These are phyloP conservation scores for Chlorella variabilis DNA, from an alignment of 163 green algal genomes.

Conservation along the genomic window DNA sequence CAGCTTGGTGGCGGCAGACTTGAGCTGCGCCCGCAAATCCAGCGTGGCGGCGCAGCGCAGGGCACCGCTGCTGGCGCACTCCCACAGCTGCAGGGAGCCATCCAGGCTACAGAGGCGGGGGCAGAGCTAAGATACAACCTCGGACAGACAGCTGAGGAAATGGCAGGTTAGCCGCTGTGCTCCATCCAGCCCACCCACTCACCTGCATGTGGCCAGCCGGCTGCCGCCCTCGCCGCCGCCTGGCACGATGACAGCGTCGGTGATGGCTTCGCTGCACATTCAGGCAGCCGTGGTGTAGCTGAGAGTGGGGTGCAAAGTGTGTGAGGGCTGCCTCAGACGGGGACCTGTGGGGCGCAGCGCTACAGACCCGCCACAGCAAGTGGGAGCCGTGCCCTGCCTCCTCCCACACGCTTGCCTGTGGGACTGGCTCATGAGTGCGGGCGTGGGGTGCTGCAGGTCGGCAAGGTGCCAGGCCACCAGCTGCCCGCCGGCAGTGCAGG, in stretches of 20 bases:
- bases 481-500: neutral
- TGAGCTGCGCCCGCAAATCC: neutral
- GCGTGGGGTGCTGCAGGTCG: neutral
- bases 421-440: neutral
- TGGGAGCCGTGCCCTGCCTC: too few relatives aligned
- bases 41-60: neutral
- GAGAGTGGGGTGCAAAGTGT: too few relatives aligned
- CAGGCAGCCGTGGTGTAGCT: neutral
- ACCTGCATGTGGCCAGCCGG: conserved; percentile 17
- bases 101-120: conserved; percentile 1
- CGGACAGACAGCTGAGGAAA: too few relatives aligned
- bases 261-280: conserved; percentile 14
- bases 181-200: too few relatives aligned
- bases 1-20: neutral
- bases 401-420: conserved; percentile 1
- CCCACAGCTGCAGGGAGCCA: conserved; percentile 15
- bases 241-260: neutral
- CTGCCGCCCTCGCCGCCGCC: neutral
- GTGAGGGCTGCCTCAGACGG: too few relatives aligned
- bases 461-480: conserved; percentile 5
- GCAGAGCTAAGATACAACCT: neutral
- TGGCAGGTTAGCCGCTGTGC: neutral
- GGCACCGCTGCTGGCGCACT: too few relatives aligned
- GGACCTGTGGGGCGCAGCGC: too few relatives aligned
- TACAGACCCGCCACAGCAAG: too few relatives aligned